Conservation (phyloP, 2,329 filamentous ascomycete species). For the Cadophora luteo-olivacea region DNA sequence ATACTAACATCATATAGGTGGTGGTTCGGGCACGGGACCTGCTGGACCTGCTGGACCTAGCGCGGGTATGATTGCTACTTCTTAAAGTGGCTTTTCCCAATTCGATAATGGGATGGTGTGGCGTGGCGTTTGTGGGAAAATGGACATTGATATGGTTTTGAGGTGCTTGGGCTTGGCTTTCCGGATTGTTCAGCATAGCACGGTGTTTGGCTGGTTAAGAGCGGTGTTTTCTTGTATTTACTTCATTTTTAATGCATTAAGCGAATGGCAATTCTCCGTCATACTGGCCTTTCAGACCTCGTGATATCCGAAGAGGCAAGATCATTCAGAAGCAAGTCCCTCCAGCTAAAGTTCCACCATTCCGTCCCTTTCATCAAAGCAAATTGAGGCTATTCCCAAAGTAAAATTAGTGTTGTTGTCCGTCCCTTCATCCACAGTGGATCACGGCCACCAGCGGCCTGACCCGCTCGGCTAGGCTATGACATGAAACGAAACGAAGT, state of each 20-base stretch:
- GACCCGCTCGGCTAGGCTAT: background rate
- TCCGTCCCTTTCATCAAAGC: background rate
- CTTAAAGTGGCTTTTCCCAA: background rate
- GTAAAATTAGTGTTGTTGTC: background rate
- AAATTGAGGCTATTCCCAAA: background rate
- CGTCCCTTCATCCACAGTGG: background rate
- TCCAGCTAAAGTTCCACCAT: background rate
- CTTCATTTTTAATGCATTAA: too few relatives aligned
- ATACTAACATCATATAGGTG: background rate
- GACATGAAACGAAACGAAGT: constrained; percentile 25
- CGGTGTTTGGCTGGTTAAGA: too few relatives aligned
- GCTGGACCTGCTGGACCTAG: background rate
- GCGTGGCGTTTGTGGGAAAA: too few relatives aligned
- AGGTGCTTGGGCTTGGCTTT: too few relatives aligned
- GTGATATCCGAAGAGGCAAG: too few relatives aligned
- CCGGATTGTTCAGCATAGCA: too few relatives aligned
- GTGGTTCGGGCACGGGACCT: too few relatives aligned
- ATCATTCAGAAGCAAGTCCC: background rate
- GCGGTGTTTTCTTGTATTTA: too few relatives aligned
- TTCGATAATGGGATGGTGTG: background rate
- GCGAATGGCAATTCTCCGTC: too few relatives aligned
- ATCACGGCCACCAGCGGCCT: background rate
- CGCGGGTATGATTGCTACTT: background rate
- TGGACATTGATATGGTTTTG: too few relatives aligned
- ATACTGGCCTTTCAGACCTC: background rate